A percentile compares a stretch with the other conserved stretches of the same genome.
Evolutionary conservation across 768 basidiomycete species (phyloP).

Genomic region (Sporobolomyces phaffii): DNA sequence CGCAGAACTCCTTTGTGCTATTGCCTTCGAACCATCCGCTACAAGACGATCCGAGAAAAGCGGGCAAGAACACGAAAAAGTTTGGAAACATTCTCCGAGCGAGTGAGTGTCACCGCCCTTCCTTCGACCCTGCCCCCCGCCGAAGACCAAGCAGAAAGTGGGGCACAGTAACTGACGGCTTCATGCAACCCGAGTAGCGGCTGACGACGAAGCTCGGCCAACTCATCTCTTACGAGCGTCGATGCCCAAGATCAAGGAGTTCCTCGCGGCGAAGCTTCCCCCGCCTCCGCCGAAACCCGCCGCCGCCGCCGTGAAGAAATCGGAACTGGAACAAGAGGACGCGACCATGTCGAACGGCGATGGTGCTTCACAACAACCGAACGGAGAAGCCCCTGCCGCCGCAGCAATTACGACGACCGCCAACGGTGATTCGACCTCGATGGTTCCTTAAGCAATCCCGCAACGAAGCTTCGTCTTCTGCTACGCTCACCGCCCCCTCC

Average conservation of each 20-base stretch:
- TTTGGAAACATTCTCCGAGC: slow-evolving; percentile 29
- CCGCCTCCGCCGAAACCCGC: neutral
- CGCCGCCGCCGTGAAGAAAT: no score
- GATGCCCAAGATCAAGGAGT: slow-evolving; percentile 35
- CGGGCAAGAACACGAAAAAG: slow-evolving; percentile 36
- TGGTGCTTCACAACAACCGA: neutral
- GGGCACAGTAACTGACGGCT: no score
- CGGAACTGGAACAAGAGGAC: neutral
- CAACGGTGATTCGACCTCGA: neutral
- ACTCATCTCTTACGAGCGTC: slow-evolving; percentile 29
- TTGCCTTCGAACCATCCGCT: slow-evolving; percentile 28
- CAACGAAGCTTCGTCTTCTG: no score
- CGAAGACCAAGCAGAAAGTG: no score
- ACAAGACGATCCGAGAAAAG: slow-evolving; percentile 30
- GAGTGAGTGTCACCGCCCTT: slow-evolving; percentile 10
- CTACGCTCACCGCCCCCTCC: neutral
- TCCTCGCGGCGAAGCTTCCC: slow-evolving; percentile 14
- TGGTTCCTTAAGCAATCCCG: neutral
- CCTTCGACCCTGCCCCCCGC: no score
- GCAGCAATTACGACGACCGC: neutral
- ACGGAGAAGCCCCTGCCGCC: neutral
- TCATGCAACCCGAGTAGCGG: no score
- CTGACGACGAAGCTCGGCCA: slow-evolving; percentile 36
- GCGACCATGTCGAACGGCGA: neutral
- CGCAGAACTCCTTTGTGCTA: slow-evolving; percentile 18